Base-by-base conservation (phyloP, 192 early-diverging fungal genomes). In the Jimgerdemannia lactiflua region DNA sequence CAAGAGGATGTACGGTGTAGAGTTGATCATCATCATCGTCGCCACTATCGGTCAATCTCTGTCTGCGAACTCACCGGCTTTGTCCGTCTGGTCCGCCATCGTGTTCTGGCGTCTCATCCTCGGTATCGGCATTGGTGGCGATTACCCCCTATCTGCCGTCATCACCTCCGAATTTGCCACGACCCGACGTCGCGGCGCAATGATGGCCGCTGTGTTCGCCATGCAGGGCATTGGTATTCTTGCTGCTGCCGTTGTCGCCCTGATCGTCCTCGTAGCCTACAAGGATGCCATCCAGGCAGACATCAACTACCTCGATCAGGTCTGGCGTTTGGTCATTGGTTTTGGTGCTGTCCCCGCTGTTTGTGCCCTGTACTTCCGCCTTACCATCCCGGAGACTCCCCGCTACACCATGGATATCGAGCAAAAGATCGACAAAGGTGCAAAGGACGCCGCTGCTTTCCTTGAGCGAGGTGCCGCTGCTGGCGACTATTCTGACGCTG, bases 151-250 rank as follows among this genome's bases (percentile, higher is more conserved):
- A 69, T 97, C 96, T 14, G 94, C 95, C 39, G 92, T 94, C 72
- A 98, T 98, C 73, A 95, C 95, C 42, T 91, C 95, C 67, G 97
- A 98, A 88, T 97, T 95, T 74, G 93, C 97, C 65, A 92, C 91
- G 29, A 88, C 91, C 40, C 83, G 88, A 20, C 91, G 90, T 81
- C 92, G 97, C 69, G 97, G 97, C 70, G 92, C 90, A 78, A 91
- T 99, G 89, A 94, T 97, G 75, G 87, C 92, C 4, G 90, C 89
- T 43, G 97, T 97, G 44, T 98, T 97, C 83, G 92, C 95, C 65
- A 96, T 95, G 93, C 95, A 97, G 78, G 95, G 95, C 42, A 88
- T 98, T 72, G 97, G 97, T 72, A 94, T 94, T 71, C 81, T 98
- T 3, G 68, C 92, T 40, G 95, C 94, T 42, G 88, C 92, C 64